Base-by-base conservation (phyloP, 2,329 filamentous ascomycete genomes). In the Fusarium agapanthi region DNA sequence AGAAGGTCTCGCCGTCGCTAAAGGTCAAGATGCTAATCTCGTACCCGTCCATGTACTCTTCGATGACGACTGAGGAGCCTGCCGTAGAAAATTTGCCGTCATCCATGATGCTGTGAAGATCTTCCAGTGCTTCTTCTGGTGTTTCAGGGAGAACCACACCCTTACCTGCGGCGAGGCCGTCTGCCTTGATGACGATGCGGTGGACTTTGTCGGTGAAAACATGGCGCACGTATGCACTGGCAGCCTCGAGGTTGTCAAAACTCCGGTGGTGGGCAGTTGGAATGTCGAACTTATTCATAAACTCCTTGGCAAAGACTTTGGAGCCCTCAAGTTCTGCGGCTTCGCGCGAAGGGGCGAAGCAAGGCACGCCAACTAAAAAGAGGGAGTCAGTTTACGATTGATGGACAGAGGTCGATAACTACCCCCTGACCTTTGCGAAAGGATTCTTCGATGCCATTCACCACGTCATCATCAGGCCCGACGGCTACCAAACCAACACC, bases 231-330 rank as follows among this genome's bases (percentile, higher is more conserved):
- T 95, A 93, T 71, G 86, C 80, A 56, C 82, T 83, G 4, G 91
- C 91, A 7, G 84, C 79, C 57, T 89, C 86, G 78, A 90, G 90
- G 60, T 87, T 82, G 72, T 83, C 86, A 80, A 95, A 95, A 80
- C 91, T 94, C 74, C 86, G 85, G 79, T 93, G 94, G 40, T 85
- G 85, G 16, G 93, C 93, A 0, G 93, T 95, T 24, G 92, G 92
- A 71, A 95, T 95, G 67, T 85, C 86, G 79, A 93, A 86, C 48
- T 87, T 86, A 77, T 89, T 87, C 93, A 95, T 95, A 78, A 95
- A 95, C 77, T 93, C 90, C 78, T 95, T 95, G 43, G 91, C 90
- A 79, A 93, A 95, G 3, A 91, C 89, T 82, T 95, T 95, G 76
- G 90, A 93, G 44, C 93, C 93, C 79, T 95, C 93, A 87, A 95